Conservation (phyloP, 208 protist species). For the Angomonas desouzai region DNA sequence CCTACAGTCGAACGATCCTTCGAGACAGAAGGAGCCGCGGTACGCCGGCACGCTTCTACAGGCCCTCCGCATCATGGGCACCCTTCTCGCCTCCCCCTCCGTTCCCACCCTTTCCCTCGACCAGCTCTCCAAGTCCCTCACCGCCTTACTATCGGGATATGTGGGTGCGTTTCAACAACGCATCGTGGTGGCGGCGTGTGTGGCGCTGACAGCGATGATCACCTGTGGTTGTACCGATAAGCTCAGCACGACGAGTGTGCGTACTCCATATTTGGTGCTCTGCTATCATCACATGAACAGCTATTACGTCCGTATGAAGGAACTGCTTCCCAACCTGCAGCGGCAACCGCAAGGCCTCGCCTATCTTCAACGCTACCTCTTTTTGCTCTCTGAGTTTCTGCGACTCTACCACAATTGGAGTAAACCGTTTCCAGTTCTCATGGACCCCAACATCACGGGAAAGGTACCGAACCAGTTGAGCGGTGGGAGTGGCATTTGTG, state of each 20-base stretch:
- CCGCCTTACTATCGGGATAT: conserved; percentile 66
- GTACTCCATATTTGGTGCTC: conserved; percentile 58
- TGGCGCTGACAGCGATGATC: conserved; percentile 63
- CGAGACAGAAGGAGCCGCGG: neutral
- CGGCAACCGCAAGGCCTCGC: conserved; percentile 43
- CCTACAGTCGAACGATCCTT: conserved; percentile 22
- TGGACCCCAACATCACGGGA: conserved; percentile 19
- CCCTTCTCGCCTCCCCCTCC: conserved; percentile 21
- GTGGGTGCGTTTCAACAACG: conserved; percentile 78
- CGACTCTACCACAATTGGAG: conserved; percentile 78
- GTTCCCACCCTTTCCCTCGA: conserved; percentile 60
- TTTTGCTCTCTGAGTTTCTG: conserved; percentile 85
- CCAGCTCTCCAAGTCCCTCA: conserved; percentile 40
- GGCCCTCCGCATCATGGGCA: conserved; percentile 8
- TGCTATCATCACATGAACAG: conserved; percentile 87
- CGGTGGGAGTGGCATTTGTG: conserved; percentile 53
- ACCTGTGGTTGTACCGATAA: conserved; percentile 46
- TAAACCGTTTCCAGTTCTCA: conserved; percentile 22
- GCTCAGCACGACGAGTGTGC: conserved; percentile 31
- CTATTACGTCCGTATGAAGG: conserved; percentile 65
- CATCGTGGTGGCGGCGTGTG: conserved; percentile 65
- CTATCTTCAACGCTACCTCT: conserved; percentile 83
- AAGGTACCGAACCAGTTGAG: conserved; percentile 45
- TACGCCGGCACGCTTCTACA: neutral
- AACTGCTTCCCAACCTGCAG: conserved; percentile 40